Base-by-base conservation (phyloP, 306 rosid species). In the Gastrolobium bilobum region DNA sequence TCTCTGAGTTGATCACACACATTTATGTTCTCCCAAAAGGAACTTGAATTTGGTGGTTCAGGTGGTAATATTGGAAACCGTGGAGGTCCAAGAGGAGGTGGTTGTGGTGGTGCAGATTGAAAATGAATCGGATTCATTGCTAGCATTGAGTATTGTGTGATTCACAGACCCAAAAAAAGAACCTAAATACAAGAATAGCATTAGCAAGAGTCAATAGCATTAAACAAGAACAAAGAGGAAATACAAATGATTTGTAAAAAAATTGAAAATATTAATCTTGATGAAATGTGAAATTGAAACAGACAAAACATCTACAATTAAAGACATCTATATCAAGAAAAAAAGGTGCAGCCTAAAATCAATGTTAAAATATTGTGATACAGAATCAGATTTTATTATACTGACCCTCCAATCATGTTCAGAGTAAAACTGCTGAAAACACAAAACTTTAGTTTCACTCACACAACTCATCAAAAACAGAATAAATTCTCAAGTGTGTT, bases 21-120 rank as follows among this genome's bases (percentile, higher is more conserved):
- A 48, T 87, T 94, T n/a, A 57, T 52, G 61, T 75, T 86, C 60
- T 84, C 72, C 98, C 98, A 94, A 81, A 92, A 92, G 62, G 90
- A 61, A 75, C 81, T 67, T 14, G 98, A 84, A 61, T 72, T 72
- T 10, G 91, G 92, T 10, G 44, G 88, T 75, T 81, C 81, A 6
- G 91, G 87, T 0, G 90, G 90, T 40, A 87, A 51, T 75, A 81
- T 62, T 1, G 87, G 88, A 77, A 88, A 78, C 86, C 87, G 84
- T 2, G 79, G 85, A 43, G 62, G 58, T 37, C 35, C 46, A 14
- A 5, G 70, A 46, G 57, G 69, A 31, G 80, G 79, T 1, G 61
- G 85, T 1, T 61, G 74, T 0, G 50, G 61, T 5, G 20, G 79
- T 37, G 84, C 38, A 7, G 85, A 79, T 9, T 85, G 96, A 62